phyloP scores from a whole-genome alignment of 1,284 basidiomycete species.

The Exsudoporus floridanus region DNA sequence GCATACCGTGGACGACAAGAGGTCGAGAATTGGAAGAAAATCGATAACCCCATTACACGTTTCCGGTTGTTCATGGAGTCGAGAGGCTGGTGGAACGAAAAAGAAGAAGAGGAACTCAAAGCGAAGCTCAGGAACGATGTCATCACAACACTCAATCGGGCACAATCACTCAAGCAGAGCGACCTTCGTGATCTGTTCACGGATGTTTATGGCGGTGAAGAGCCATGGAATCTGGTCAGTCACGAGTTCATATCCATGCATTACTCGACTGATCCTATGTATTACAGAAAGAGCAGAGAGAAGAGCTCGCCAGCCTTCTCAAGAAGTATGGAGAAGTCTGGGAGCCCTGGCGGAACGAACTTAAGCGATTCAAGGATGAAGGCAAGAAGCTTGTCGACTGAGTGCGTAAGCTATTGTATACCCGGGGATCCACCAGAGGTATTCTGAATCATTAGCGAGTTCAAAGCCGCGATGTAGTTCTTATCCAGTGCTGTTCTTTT shows the following conservation, averaged over 20 bases:
- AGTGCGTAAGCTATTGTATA: slow-evolving; percentile 2
- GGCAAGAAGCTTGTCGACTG: slow-evolving; percentile 56
- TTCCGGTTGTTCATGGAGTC: slow-evolving; percentile 83
- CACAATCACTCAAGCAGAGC: slow-evolving; percentile 70
- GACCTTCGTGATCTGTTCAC: slow-evolving; percentile 81
- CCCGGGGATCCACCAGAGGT: not conserved
- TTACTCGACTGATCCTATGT: not conserved
- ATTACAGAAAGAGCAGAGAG: slow-evolving; percentile 75
- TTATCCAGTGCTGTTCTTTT: not conserved
- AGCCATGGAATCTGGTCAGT: slow-evolving; percentile 84
- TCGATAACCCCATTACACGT: slow-evolving; percentile 86
- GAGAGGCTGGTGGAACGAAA: slow-evolving; percentile 82
- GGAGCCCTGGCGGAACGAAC: slow-evolving; percentile 83
- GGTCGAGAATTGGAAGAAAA: slow-evolving; percentile 82
- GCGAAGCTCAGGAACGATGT: slow-evolving; percentile 71
- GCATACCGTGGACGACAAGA: slow-evolving; percentile 85
- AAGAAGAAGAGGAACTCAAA: slow-evolving; percentile 74
- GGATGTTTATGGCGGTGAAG: slow-evolving; percentile 83
- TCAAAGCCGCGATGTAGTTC: slow-evolving; percentile 5
- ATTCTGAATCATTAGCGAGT: not conserved
- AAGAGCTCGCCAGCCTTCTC: slow-evolving; percentile 73
- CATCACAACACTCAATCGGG: slow-evolving; percentile 74
- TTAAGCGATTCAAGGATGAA: slow-evolving; percentile 77
- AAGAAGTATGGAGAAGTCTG: slow-evolving; percentile 82
- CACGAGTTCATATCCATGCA: not conserved